Percentiles rank a stretch among this genome's conserved stretches.
These are phyloP conservation scores for Chlorella sp. DNA, from an alignment of 139 green algal genomes.

Conservation along the genomic window DNA sequence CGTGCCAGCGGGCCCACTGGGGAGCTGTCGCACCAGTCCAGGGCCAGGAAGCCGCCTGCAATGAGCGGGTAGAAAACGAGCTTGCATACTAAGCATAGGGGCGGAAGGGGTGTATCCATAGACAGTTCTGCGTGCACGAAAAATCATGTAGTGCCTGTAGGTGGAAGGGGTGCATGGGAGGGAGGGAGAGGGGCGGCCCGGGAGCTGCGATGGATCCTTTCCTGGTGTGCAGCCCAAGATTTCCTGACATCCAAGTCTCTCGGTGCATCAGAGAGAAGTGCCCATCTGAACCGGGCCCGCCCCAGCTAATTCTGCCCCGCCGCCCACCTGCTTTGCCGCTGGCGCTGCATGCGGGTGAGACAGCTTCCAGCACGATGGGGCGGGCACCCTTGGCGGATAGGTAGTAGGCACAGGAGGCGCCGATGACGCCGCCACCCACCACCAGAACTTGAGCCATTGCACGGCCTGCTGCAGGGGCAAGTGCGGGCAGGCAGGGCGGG, in stretches of 20 bases:
- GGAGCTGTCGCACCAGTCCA: conserved; percentile 76
- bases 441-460: conserved; percentile 61
- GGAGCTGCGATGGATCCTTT: no score
- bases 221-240: no score
- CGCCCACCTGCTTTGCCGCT: conserved; percentile 44
- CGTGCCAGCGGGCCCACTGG: conserved; percentile 58
- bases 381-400: conserved; percentile 58
- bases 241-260: no score
- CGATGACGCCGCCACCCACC: conserved; percentile 81
- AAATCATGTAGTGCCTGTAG: neutral
- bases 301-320: no score
- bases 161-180: neutral
- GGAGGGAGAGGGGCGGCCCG: neutral
- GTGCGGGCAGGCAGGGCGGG: no score
- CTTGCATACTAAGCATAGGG: no score
- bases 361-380: conserved; percentile 70
- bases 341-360: conserved; percentile 75
- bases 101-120: no score
- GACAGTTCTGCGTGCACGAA: no score
- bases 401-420: conserved; percentile 73
- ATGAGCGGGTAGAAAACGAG: neutral
- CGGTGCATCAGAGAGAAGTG: no score
- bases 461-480: neutral
- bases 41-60: conserved; percentile 77
- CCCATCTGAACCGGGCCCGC: no score